These are phyloP conservation scores for Effrenium voratum DNA, from an alignment of 73 alveolate genomes.

Conservation along the genomic window DNA sequence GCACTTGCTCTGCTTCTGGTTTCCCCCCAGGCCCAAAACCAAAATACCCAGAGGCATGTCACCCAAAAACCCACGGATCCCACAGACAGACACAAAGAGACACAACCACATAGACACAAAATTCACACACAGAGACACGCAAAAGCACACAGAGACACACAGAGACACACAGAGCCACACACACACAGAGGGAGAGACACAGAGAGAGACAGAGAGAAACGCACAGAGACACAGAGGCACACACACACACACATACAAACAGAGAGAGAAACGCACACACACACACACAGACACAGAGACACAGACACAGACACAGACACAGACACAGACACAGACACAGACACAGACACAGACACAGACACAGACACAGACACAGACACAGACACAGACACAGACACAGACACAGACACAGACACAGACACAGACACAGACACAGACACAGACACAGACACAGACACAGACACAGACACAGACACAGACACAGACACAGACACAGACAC, in stretches of 20 bases:
- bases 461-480: constrained; percentile 4
- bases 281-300: not conserved
- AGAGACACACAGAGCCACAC: too few species aligned
- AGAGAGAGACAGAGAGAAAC: too few species aligned
- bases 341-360: not conserved
- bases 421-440: not conserved
- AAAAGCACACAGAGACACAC: too few species aligned
- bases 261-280: too few species aligned
- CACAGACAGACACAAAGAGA: not conserved
- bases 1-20: too few species aligned
- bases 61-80: too few species aligned
- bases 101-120: not conserved
- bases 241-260: too few species aligned
- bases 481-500: not conserved
- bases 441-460: not conserved
- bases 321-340: not conserved
- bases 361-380: not conserved
- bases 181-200: too few species aligned
- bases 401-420: not conserved
- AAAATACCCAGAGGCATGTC: too few species aligned
- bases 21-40: too few species aligned
- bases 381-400: not conserved
- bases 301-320: not conserved
- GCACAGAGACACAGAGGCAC: too few species aligned
- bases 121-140: not conserved